Percentiles rank a stretch among this genome's conserved stretches.
These are phyloP conservation scores for Sporothrix humicola DNA, from an alignment of 2,329 filamentous ascomycete genomes.

Conservation along the genomic window DNA sequence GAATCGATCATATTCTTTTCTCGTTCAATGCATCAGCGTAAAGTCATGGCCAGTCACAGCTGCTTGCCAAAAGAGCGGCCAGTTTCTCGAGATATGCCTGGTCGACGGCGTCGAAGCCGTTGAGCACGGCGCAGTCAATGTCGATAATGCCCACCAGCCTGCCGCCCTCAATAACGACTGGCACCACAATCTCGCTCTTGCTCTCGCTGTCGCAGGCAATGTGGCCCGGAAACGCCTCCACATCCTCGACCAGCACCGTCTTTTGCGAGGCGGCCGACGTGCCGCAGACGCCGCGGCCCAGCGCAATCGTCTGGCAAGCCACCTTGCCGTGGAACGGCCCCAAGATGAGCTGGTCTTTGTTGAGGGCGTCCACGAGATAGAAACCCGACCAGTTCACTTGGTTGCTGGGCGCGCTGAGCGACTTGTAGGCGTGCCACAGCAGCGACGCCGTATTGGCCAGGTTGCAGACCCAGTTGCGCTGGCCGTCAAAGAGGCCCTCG, in stretches of 20 bases:
- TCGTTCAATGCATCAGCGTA: too few relatives aligned
- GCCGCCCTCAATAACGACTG: slow-evolving; percentile 55
- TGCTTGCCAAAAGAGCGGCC: slow-evolving; percentile 61
- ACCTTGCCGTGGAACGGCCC: slow-evolving; percentile 82
- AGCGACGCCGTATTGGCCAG: slow-evolving; percentile 76
- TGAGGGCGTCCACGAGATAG: slow-evolving; percentile 65
- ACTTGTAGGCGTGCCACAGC: slow-evolving; percentile 80
- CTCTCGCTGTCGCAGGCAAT: slow-evolving; percentile 81
- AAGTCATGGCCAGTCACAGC: slow-evolving; percentile 67
- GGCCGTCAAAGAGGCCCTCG: slow-evolving; percentile 70
- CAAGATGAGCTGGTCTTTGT: slow-evolving; percentile 65
- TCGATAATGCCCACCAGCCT: slow-evolving; percentile 70
- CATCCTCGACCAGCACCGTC: slow-evolving; percentile 73
- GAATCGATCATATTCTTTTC: not conserved
- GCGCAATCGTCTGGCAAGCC: slow-evolving; percentile 77
- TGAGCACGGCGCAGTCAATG: slow-evolving; percentile 71
- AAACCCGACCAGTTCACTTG: slow-evolving; percentile 83
- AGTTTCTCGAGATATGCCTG: slow-evolving; percentile 68
- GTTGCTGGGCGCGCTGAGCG: slow-evolving; percentile 67
- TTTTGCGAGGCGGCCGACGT: slow-evolving; percentile 63
- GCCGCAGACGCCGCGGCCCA: slow-evolving; percentile 78
- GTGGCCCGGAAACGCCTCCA: slow-evolving; percentile 76
- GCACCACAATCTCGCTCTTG: slow-evolving; percentile 82
- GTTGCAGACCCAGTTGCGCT: slow-evolving; percentile 83
- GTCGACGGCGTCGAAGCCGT: slow-evolving; percentile 74